Evolutionary conservation across 2,329 filamentous ascomycete genomes (phyloP).

Genomic region (Colletotrichum neosansevieriae): DNA sequence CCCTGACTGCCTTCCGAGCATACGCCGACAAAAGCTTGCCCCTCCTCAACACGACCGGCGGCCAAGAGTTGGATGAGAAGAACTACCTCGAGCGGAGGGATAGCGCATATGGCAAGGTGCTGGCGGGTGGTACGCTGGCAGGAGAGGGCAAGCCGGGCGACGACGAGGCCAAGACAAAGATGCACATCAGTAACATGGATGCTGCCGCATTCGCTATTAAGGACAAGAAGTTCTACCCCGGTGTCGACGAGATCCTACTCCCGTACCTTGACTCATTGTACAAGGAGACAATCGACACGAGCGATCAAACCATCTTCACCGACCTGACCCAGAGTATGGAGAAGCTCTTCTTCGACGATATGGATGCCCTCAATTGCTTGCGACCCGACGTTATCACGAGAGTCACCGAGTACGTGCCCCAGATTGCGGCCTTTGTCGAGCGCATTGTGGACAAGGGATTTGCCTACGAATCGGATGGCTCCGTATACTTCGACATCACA

Average conservation of each 20-base stretch:
- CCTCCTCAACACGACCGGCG: constrained; percentile 58
- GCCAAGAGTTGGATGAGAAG: constrained; percentile 57
- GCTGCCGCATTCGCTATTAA: constrained; percentile 63
- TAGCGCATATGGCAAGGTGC: constrained; percentile 64
- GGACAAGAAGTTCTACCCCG: constrained; percentile 63
- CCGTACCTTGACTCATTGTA: constrained; percentile 83
- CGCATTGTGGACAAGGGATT: constrained; percentile 87
- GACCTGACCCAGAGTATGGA: constrained; percentile 89
- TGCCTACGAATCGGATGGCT: constrained; percentile 84
- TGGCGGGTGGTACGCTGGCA: constrained; percentile 66
- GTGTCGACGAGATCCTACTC: constrained; percentile 76
- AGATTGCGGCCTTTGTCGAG: constrained; percentile 88
- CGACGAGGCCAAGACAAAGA: constrained; percentile 87
- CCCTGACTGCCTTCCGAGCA: constrained; percentile 64
- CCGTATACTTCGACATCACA: constrained; percentile 92
- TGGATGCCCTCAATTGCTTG: constrained; percentile 87
- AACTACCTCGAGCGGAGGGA: constrained; percentile 65
- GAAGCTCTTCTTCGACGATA: constrained; percentile 87
- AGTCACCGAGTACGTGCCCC: constrained; percentile 91
- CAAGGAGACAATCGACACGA: constrained; percentile 71
- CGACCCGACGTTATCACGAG: constrained; percentile 85
- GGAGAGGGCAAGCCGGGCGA: constrained; percentile 75
- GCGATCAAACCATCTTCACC: constrained; percentile 81
- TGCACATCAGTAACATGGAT: constrained; percentile 80
- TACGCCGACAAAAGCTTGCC: constrained; percentile 69